Evolutionary conservation across 441 rosid genomes (phyloP).

Genomic region (Breynia disticha): DNA sequence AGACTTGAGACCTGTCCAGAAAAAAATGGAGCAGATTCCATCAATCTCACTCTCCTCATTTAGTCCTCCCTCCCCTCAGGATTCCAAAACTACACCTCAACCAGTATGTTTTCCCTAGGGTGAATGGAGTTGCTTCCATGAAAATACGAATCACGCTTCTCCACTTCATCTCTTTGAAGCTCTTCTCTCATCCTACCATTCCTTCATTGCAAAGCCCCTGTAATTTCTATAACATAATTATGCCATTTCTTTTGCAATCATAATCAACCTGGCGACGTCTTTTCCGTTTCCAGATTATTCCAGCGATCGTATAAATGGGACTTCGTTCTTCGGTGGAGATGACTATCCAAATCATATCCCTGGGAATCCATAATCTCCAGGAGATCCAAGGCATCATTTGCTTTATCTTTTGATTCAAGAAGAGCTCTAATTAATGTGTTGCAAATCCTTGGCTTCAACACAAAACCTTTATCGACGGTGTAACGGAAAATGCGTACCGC

Average conservation of each 20-base stretch:
- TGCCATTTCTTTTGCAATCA: background rate
- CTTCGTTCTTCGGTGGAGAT: constrained; percentile 29
- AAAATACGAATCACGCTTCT: too few relatives aligned
- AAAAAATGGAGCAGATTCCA: too few relatives aligned
- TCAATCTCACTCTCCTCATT: too few relatives aligned
- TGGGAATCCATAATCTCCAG: constrained; percentile 38
- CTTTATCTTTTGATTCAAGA: constrained; percentile 27
- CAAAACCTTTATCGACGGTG: constrained; percentile 50
- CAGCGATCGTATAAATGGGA: constrained; percentile 19
- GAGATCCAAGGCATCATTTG: constrained; percentile 32
- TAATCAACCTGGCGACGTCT: constrained; percentile 16
- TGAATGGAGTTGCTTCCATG: too few relatives aligned
- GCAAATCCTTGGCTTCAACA: constrained; percentile 43
- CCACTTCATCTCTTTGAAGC: too few relatives aligned
- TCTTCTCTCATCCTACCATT: too few relatives aligned
- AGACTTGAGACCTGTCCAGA: too few relatives aligned
- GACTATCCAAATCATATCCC: constrained; percentile 51
- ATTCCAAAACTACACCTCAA: too few relatives aligned
- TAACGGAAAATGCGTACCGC: constrained; percentile 58
- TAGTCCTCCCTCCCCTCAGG: too few relatives aligned
- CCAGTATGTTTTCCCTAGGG: too few relatives aligned
- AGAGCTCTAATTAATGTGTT: constrained; percentile 43
- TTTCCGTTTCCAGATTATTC: constrained; percentile 10
- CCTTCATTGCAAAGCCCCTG: too few relatives aligned
- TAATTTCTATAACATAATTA: too few relatives aligned